Evolutionary conservation across 805 yeast genomes (phyloP), one percentile per base, ranked within the genome.

Genomic region (Candida sithepensis): DNA sequence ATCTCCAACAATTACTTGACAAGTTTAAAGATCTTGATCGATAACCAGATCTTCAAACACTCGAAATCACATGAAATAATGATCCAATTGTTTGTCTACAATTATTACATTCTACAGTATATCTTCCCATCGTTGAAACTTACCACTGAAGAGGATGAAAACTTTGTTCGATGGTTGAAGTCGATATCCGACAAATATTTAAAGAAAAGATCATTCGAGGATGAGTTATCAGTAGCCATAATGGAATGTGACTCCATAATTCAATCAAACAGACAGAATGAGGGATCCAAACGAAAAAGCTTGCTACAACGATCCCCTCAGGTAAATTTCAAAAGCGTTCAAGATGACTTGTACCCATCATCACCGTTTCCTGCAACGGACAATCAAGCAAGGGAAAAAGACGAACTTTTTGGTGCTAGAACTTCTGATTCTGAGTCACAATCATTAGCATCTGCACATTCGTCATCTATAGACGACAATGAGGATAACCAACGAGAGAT

Each of bases 1-100:
- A 49, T 53, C 4, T 57, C 63, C 9, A 42, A 56, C 8, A 53
- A 43, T 21, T 58, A 58, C 41, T 43, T 58, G n/a, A 50, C 53
- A 16, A 42, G 51, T n/a, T 41, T 60, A 9, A 49, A 56, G 39
- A 38, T 52, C 2, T 41, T 56, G 7, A 22, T 24, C 9, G 50
- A 53, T 7, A 46, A 46, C 28, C 34, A 44, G 12, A 43, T 48
- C 13, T 53, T 57, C 37, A 46, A 45, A n/a, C 43, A 51, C 20
- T 53, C 39, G 28, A 47, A 49, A 24, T 50, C 53, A 22, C 55
- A 51, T 16, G 61, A 58, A 39, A 36, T 60, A 4, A 42, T 58
- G 34, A 42, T 58, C 22, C 55, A 56, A 37, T 37, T 58, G 9
- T 60, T 51, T 37, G 39, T 42, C 9, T 58, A 50, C 48, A 56